Evolutionary conservation across 495 filamentous ascomycete genomes (phyloP), one percentile per base, ranked within the genome.

Genomic region (Penicillium subrubescens): DNA sequence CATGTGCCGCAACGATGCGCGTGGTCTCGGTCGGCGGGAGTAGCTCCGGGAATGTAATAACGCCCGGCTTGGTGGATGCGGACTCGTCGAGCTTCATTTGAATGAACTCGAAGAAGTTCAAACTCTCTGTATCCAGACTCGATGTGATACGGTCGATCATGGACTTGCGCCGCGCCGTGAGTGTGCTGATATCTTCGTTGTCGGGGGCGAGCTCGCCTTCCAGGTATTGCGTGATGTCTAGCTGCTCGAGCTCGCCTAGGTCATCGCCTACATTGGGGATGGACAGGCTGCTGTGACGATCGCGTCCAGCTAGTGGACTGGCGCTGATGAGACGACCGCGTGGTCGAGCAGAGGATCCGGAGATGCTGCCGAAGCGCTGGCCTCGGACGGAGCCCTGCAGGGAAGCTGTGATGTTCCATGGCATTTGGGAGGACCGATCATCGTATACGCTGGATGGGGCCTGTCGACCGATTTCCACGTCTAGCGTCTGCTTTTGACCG

Each of bases 371-470:
- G 29, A 87, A 70, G 39, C 82, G 81, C 57, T 79, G 80, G 6
- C 74, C 77, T 21, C 77, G 80, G n/a, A 78, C 75, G 25, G 87
- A 89, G 57, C 84, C 84, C 50, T 84, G 81, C 3, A 84, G 65
- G 3, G 88, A 90, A 29, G 85, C 83, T 23, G 80, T 85, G 66
- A 87, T 82, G 66, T 91, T 91, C 89, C 89, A 92, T 46, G 89
- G 89, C 83, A 91, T 86, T 37, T 83, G 82, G 2, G 83, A 85
- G 12, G 86, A 86, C 44, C 78, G 77, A 48, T 86, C 81, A 61
- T 89, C 86, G n/a, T 80, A 75, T 2, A 89, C 80, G 19, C 82
- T 79, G 0, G 81, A 77, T 1, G 82, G 81, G 7, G 85, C 88
- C 27, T 88, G 82, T 56, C 89, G 86, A 7, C 83, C 87, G 31